Evolutionary conservation across 2,329 filamentous ascomycete species (phyloP).

Genomic region (Colletotrichum falcatum): DNA sequence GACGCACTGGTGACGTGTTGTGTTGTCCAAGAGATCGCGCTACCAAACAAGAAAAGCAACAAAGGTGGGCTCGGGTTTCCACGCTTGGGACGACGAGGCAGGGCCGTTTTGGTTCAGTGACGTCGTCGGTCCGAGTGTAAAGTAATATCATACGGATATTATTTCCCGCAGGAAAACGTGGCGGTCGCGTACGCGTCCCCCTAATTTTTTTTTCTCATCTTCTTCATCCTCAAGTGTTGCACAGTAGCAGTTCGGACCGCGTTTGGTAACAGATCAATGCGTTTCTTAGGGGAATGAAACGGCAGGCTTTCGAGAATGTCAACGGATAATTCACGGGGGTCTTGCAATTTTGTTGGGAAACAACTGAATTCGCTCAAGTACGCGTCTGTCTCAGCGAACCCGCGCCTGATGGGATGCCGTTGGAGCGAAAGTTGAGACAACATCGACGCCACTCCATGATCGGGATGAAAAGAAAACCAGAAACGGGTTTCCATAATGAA

Average conservation of each 20-base stretch:
- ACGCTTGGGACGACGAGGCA: neutral
- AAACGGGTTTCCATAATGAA: neutral
- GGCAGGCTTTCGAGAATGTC: no score
- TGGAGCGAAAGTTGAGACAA: neutral
- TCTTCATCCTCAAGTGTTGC: neutral
- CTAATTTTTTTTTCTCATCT: no score
- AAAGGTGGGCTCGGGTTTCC: neutral
- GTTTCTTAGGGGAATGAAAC: neutral
- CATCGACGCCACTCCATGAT: neutral
- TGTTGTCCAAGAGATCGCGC: neutral
- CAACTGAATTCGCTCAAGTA: neutral
- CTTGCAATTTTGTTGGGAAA: neutral
- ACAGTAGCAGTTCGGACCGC: neutral
- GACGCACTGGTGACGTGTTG: slow-evolving; percentile 13
- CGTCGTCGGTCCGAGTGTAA: slow-evolving; percentile 8
- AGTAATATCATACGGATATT: neutral
- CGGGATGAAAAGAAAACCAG: slow-evolving; percentile 2
- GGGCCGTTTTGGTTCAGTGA: neutral
- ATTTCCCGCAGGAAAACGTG: neutral
- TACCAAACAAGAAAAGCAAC: neutral
- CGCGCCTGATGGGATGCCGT: slow-evolving; percentile 3
- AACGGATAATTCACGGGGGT: neutral
- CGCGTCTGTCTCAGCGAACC: neutral
- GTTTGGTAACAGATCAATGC: neutral
- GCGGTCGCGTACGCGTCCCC: neutral